Conservation (phyloP, 352 stramenopile genomes). For the Pelagophyceae sp. region DNA sequence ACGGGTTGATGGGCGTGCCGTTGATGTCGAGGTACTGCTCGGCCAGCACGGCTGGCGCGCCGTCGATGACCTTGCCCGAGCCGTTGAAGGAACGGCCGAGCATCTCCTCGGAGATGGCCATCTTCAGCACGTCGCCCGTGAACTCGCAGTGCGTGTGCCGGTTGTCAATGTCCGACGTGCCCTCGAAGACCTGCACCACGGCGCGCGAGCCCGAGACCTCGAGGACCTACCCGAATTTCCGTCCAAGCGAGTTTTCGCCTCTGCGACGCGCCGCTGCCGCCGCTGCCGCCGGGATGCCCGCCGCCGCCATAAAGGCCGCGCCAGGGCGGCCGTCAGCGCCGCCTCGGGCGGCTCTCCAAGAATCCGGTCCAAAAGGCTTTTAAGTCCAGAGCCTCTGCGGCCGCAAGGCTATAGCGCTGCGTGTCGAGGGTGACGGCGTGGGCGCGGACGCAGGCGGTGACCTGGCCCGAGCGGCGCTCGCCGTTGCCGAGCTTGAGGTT, state of each 20-base stretch:
- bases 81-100: slow-evolving; percentile 88
- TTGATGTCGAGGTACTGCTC: slow-evolving; percentile 98
- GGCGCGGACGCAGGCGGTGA: too few species aligned
- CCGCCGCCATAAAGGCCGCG: too few species aligned
- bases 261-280: neutral
- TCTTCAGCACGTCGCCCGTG: slow-evolving; percentile 96
- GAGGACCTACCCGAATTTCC: slow-evolving; percentile 81
- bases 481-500: slow-evolving; percentile 92
- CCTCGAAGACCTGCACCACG: slow-evolving; percentile 92
- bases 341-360: too few species aligned
- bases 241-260: slow-evolving; percentile 29
- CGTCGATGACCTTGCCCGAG: slow-evolving; percentile 95
- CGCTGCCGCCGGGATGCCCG: too few species aligned
- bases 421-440: too few species aligned
- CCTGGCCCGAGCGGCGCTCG: slow-evolving; percentile 77
- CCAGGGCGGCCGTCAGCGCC: too few species aligned
- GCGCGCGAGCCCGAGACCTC: slow-evolving; percentile 94
- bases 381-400: too few species aligned
- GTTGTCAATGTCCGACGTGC: slow-evolving; percentile 97
- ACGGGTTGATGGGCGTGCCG: slow-evolving; percentile 97
- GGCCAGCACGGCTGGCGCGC: slow-evolving; percentile 87
- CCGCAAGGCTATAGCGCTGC: too few species aligned
- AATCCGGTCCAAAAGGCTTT: too few species aligned
- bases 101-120: slow-evolving; percentile 99
- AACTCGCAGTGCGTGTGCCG: slow-evolving; percentile 95